These are phyloP conservation scores for Emericellopsis atlantica DNA, from an alignment of 2,329 filamentous ascomycete species.

Conservation along the genomic window DNA sequence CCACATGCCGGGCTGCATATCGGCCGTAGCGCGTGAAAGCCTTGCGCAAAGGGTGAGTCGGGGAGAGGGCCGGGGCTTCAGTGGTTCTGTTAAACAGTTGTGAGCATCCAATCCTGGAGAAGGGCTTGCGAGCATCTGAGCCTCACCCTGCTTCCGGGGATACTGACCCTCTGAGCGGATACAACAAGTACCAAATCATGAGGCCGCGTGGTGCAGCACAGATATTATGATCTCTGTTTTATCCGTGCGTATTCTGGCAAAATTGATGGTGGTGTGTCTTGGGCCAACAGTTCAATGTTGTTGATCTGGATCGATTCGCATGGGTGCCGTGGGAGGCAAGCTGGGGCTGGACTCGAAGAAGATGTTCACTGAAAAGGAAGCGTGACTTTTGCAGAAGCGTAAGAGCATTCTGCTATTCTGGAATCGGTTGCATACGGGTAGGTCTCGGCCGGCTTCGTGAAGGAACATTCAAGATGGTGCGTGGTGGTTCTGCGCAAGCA, in stretches of 20 bases:
- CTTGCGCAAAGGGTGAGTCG: conserved; percentile 51
- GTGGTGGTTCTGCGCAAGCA: neutral
- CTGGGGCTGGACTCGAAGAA: too few relatives aligned
- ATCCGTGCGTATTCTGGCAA: too few relatives aligned
- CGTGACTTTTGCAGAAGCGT: too few relatives aligned
- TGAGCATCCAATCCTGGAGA: neutral
- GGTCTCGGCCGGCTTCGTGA: too few relatives aligned
- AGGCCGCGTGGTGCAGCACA: neutral
- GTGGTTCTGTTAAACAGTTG: conserved; percentile 46
- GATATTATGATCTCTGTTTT: too few relatives aligned
- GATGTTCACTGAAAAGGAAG: too few relatives aligned
- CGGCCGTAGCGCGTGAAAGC: conserved; percentile 58
- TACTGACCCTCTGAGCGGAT: conserved; percentile 63
- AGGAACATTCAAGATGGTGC: conserved; percentile 1
- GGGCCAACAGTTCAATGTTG: too few relatives aligned
- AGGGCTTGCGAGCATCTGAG: neutral
- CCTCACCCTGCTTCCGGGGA: conserved; percentile 1
- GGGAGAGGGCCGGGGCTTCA: conserved; percentile 53
- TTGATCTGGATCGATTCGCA: too few relatives aligned
- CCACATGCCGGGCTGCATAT: conserved; percentile 59
- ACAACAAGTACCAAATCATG: conserved; percentile 70
- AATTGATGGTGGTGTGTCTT: too few relatives aligned
- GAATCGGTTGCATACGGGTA: too few relatives aligned
- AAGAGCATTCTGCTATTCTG: too few relatives aligned
- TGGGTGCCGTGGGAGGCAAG: too few relatives aligned